These are phyloP conservation scores for Moricandia arvensis DNA, from an alignment of 345 rosid genomes.

Conservation along the genomic window DNA sequence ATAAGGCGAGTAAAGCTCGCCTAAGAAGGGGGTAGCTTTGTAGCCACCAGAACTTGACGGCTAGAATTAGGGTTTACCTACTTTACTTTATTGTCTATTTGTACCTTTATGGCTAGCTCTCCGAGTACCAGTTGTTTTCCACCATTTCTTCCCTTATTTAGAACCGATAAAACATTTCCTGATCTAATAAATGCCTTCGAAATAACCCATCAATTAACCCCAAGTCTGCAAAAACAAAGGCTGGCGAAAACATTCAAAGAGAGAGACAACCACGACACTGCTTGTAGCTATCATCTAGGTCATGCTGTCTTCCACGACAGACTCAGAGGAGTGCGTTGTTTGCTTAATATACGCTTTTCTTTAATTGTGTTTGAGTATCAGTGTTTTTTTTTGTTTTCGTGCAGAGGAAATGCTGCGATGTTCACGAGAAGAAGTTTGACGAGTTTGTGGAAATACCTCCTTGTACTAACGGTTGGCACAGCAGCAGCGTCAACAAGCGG, in stretches of 20 bases:
- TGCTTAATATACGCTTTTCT: neutral
- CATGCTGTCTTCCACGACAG: conserved; percentile 93
- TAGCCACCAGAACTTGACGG: too few species aligned
- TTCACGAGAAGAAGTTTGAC: conserved; percentile 86
- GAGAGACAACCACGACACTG: conserved; percentile 74
- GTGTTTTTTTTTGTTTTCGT: conserved; percentile 1
- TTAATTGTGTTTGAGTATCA: neutral
- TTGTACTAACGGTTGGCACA: conserved; percentile 91
- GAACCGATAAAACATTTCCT: too few species aligned
- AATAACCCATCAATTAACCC: conserved; percentile 65
- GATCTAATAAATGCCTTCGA: too few species aligned
- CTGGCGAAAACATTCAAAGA: conserved; percentile 83
- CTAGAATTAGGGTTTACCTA: too few species aligned
- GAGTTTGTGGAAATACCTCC: conserved; percentile 93
- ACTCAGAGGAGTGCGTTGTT: conserved; percentile 60
- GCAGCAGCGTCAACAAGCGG: conserved; percentile 38
- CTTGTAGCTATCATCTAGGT: conserved; percentile 92
- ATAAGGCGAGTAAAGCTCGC: too few species aligned
- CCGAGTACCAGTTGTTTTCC: too few species aligned
- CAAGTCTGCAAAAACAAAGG: conserved; percentile 85
- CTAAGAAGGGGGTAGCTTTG: too few species aligned
- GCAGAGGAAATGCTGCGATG: conserved; percentile 96
- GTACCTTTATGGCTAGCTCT: too few species aligned
- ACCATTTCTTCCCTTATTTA: too few species aligned
- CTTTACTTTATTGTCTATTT: too few species aligned